Evolutionary conservation across 2,329 filamentous ascomycete species (phyloP), one percentile per base, ranked within the genome.

Genomic region (Xylaria sp.): DNA sequence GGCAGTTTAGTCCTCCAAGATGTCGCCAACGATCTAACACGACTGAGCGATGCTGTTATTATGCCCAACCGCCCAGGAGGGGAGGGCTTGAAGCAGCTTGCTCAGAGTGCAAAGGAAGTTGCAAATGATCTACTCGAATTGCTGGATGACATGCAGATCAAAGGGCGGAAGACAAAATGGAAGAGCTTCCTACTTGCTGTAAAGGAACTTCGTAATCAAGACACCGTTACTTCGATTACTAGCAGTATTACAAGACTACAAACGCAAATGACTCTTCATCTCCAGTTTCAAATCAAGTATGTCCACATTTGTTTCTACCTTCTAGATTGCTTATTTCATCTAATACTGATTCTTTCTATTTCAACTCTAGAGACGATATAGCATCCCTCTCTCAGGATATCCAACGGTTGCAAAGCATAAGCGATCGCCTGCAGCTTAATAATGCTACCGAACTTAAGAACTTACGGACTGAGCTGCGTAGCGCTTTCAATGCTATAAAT

Each of bases 181-280:
- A 61, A 61, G 3, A 45, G 49, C n/a, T 54, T 61, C 15, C n/a
- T 33, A 1, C 6, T 54, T 36, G 58, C 47, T n/a, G 7, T 15
- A 10, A 54, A 61, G n/a, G 58, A 61, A 47, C 49, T 61, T 27
- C 58, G 49, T 20, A 47, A 20, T 31, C 1, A 54, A 45, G 49
- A 45, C 2, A 36, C n/a, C 27, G 9, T 61, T 13, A 10, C 36
- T 9, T 53, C 49, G 5, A 53, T 61, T 4, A 61, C 58, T 0
- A 45, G 9, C 9, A 53, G 27, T 33, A 44, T 53, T 11, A 13
- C 17, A 22, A 33, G 2, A 5, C 27, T 53, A 22, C 58, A 61
- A 25, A 10, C 25, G 2, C 47, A 61, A 27, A 61, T 53, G 38
- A 54, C 25, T 25, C 6, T 61, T 1, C 58, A 20, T 1, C 10